These are phyloP conservation scores for Pulveroboletus frians DNA, from an alignment of 768 basidiomycete genomes.

Conservation along the genomic window DNA sequence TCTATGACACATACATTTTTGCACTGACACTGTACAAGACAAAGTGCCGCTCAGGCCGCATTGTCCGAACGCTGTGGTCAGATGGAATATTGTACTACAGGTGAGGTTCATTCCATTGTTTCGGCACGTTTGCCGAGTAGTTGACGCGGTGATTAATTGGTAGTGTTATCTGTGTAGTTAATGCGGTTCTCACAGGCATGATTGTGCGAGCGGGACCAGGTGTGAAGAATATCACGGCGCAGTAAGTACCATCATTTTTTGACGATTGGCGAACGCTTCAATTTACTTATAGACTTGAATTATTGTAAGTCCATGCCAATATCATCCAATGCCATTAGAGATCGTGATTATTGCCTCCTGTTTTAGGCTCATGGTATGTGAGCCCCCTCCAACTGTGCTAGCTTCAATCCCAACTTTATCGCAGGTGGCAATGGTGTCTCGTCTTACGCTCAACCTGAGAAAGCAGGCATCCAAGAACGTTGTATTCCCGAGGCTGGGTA, in stretches of 20 bases:
- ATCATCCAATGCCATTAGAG: slow-evolving; percentile 13
- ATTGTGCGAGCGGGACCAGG: slow-evolving; percentile 28
- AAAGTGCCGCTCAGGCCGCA: slow-evolving; percentile 10
- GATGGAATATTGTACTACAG: slow-evolving; percentile 36
- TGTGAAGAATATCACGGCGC: slow-evolving; percentile 36
- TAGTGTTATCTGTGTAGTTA: slow-evolving; percentile 38
- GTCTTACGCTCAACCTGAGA: slow-evolving; percentile 59
- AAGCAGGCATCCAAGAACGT: slow-evolving; percentile 24
- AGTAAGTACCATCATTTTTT: slow-evolving; percentile 9
- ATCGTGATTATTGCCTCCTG: slow-evolving; percentile 33
- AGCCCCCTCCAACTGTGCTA: background rate
- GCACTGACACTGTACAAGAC: slow-evolving; percentile 32
- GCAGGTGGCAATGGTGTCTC: slow-evolving; percentile 62
- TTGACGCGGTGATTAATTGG: background rate
- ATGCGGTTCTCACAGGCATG: slow-evolving; percentile 36
- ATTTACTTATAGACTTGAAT: slow-evolving; percentile 25
- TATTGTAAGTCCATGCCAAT: slow-evolving; percentile 34
- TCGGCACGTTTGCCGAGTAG: background rate
- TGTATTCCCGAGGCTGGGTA: background rate
- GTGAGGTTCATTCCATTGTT: slow-evolving; percentile 8
- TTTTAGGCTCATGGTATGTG: slow-evolving; percentile 13
- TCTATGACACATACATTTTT: slow-evolving; percentile 37
- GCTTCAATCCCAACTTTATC: slow-evolving; percentile 1
- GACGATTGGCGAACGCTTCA: background rate
- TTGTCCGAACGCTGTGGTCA: slow-evolving; percentile 24